Percentiles rank a stretch among this genome's conserved stretches.
Conservation (phyloP, 148 eudicot species). For the Polygonum aviculare region DNA sequence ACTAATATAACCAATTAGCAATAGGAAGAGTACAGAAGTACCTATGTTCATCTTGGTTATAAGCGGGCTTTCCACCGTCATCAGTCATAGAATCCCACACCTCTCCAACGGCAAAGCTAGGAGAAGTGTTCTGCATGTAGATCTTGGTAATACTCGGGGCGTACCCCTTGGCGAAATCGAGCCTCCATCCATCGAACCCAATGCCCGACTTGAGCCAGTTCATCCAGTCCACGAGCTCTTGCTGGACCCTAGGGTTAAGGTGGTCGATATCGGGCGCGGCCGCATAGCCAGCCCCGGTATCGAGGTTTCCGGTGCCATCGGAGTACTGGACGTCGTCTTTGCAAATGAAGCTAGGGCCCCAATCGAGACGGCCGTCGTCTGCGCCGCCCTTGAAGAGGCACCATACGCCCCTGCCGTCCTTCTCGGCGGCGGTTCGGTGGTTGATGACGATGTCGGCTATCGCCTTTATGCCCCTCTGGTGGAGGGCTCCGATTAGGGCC, state of each 20-base stretch:
- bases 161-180: conserved; percentile 63
- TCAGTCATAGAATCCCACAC: conserved; percentile 36
- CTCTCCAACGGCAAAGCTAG: conserved; percentile 32
- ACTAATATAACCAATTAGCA: too few relatives aligned
- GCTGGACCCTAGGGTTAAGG: conserved; percentile 51
- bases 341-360: conserved; percentile 64
- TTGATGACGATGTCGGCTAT: conserved; percentile 74
- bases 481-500: conserved; percentile 30
- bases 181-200: conserved; percentile 39
- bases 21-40: background rate
- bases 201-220: conserved; percentile 47
- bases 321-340: conserved; percentile 44
- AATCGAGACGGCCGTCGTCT: conserved; percentile 51
- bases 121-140: conserved; percentile 26
- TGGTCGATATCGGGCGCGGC: conserved; percentile 71
- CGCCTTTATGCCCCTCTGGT: conserved; percentile 41
- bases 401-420: conserved; percentile 49
- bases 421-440: conserved; percentile 19
- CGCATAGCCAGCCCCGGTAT: conserved; percentile 35
- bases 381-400: conserved; percentile 71
- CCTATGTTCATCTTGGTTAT: conserved; percentile 17
- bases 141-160: conserved; percentile 33
- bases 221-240: conserved; percentile 59
- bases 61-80: conserved; percentile 29
- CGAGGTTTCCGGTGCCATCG: conserved; percentile 53